Base-by-base conservation (phyloP, 352 stramenopile species). In the Globisporangium solare region DNA sequence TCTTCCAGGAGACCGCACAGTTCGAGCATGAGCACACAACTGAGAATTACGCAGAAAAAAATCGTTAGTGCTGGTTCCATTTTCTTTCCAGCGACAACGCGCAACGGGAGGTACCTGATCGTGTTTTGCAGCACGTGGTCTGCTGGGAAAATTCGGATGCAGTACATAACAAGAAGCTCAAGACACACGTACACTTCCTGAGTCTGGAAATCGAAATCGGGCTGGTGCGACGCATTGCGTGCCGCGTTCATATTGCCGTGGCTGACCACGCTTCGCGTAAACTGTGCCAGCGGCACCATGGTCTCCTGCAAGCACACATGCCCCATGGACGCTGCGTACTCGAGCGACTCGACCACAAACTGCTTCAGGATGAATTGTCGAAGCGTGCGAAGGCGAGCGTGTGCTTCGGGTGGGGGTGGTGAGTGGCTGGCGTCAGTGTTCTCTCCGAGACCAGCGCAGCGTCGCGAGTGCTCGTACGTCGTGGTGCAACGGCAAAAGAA, bases 1-100 rank as follows among this genome's bases (percentile, higher is more conserved):
- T 91, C 77, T 55, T 74, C 71, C 8, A 86, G 22, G 37, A 91
- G 78, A 27, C 77, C 79, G 32, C 75, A 78, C 7, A 83, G 67
- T 42, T 93, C 83, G 27, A 85, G 81, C 51, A 83, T 49, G 40
- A 90, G 49, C 21, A 93, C 79, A 39, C 75, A 91, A 22, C 82
- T 92, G 45, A 22, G 24, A 18, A 32, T 10, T 45, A 39, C 58
- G n/a, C n/a, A n/a, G n/a, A n/a, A 57, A 43, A 42, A 57, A 11
- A 58, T 51, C 37, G 41, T 76, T 37, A 42, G 58, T 67, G 46
- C 37, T 74, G 68, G 46, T n/a, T 46, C 18, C 45, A 50, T 12
- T 17, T 1, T 17, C 15, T 14, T 6, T 8, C 31, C n/a, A 22
- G 5, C 31, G 24, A 32, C 13, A 41, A 8, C 10, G 5, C 18